Base-by-base conservation (phyloP, 2,329 filamentous ascomycete genomes). In the Arthroderma uncinatum region DNA sequence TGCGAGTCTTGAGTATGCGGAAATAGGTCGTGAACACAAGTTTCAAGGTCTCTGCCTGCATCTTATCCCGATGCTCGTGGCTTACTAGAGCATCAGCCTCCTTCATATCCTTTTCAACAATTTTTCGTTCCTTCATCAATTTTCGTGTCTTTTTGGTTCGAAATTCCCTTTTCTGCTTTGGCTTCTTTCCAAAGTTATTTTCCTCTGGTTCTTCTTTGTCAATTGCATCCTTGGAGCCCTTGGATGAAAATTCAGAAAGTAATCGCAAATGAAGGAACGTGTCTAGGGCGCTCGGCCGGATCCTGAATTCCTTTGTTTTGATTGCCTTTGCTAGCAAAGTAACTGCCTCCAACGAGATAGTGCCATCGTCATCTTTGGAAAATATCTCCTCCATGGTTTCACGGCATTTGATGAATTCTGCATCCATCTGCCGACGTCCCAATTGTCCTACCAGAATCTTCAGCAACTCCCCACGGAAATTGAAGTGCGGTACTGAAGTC, bases 11-110 rank as follows among this genome's bases (percentile, higher is more conserved):
- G 44, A 98, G 76, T 56, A 97, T 92, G 55, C 91, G 86, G 73
- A 98, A 97, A 75, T 98, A 98, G 1, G 85, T 86, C 14, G 88
- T 88, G 68, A 98, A 98, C 9, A 98, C 93, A 58, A 96, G 79
- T 74, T 97, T 98, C 54, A 98, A 75, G 1, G 91, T 96, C 72
- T 98, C 94, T 4, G 89, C 87, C 72, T 98, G 93, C 80, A 95
- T 93, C 64, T 86, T 83, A 67, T 97, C 93, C 54, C 89, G 83
- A 71, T 96, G 90, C 71, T 98, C 92, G 66, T 96, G 87, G 63
- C 84, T 87, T 60, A 97, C 92, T 3, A 87, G 79, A 1, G 93
- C 93, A 69, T 97, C 91, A 1, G 93, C 92, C 66, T 92, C 84
- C 48, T 84, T 84, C 85, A 98, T 90, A 66, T 97, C 92, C 70